Conservation (phyloP, 78 protist genomes). For the Protostelium mycophagum region DNA sequence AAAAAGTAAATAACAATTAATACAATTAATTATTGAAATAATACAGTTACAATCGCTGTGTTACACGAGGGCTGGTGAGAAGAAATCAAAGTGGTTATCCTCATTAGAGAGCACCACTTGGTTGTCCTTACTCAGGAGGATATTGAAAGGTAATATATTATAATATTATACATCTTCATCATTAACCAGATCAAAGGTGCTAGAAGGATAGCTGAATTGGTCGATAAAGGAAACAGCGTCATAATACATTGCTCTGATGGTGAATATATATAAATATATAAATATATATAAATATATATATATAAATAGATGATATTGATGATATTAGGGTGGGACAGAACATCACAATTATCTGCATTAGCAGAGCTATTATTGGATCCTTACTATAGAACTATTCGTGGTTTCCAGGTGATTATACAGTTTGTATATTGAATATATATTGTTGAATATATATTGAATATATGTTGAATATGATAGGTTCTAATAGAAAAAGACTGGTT, state of each 20-base stretch:
- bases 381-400: constrained; percentile 82
- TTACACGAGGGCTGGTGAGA: background rate
- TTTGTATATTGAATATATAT: background rate
- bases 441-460: background rate
- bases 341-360: constrained; percentile 72
- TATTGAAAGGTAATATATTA: background rate
- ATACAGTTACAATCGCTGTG: background rate
- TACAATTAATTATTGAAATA: too few species aligned
- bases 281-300: constrained; percentile 40
- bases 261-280: background rate
- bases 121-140: background rate
- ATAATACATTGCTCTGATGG: background rate
- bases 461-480: background rate
- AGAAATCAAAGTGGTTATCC: background rate
- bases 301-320: constrained; percentile 49
- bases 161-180: background rate
- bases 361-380: constrained; percentile 83
- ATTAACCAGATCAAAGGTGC: constrained; percentile 5
- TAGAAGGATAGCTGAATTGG: constrained; percentile 23
- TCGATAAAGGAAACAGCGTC: constrained; percentile 1
- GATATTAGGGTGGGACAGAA: constrained; percentile 93
- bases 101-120: background rate
- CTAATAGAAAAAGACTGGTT: constrained; percentile 94
- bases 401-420: too few species aligned
- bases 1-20: background rate